Conservation (phyloP, 352 stramenopile species). For the Poterioochromonas sp. region DNA sequence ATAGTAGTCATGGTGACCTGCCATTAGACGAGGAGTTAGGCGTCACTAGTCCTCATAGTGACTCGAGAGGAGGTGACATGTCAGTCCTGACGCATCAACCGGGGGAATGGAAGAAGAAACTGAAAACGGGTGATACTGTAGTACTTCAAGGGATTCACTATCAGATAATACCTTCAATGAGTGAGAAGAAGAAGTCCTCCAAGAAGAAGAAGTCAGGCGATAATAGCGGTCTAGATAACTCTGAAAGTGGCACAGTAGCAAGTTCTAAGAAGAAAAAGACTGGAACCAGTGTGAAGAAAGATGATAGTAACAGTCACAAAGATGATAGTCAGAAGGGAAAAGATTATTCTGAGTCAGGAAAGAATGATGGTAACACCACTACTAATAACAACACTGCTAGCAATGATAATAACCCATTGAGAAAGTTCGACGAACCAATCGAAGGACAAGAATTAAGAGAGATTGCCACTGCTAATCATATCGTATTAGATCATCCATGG, state of each 20-base stretch:
- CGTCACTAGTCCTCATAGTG: neutral
- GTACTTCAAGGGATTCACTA: neutral
- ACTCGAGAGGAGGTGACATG: neutral
- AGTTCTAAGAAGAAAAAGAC: neutral
- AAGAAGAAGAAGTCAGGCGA: neutral
- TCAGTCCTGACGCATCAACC: neutral
- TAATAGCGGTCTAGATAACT: neutral
- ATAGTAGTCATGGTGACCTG: neutral
- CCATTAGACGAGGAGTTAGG: neutral
- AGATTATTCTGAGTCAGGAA: neutral
- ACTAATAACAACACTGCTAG: neutral
- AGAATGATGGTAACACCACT: neutral
- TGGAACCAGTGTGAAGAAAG: neutral
- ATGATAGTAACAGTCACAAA: neutral
- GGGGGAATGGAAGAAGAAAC: slow-evolving; percentile 16
- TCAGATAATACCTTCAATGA: neutral
- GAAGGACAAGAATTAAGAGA: slow-evolving; percentile 18
- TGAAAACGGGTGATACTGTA: neutral
- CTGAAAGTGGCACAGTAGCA: neutral
- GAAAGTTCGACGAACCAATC: neutral
- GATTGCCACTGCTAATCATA: slow-evolving; percentile 21
- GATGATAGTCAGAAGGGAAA: too few species aligned
- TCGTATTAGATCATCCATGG: slow-evolving; percentile 25
- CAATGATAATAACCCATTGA: slow-evolving; percentile 4
- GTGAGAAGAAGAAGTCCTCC: neutral